Base-by-base conservation (phyloP, 2,329 filamentous ascomycete species). In the Phialemoniopsis sp. region DNA sequence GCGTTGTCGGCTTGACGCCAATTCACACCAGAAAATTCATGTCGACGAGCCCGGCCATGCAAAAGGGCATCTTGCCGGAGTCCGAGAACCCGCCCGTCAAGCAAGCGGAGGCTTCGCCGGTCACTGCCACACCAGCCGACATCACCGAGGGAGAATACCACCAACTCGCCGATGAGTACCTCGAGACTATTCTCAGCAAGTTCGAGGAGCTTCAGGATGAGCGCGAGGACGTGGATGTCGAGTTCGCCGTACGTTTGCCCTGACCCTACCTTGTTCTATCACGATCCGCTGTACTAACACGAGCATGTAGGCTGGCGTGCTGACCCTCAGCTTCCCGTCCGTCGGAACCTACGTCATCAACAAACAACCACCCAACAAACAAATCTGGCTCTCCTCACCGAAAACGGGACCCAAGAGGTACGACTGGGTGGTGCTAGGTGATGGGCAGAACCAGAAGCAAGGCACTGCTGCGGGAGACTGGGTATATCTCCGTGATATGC, bases 281-380 rank as follows among this genome's bases (percentile, higher is more conserved):
- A 17, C 12, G 14, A 5, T 38, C 28, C 37, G 32, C 8, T 15
- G 36, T 32, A 34, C 34, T 44, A 44, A 51, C 45, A 39, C 31
- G 21, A 10, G 6, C 34, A 32, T 41, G 31, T 31, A 96, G 90
- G 78, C 88, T 39, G 91, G 93, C 40, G 89, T 97, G 40, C 74
- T 97, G 51, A 89, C 82, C 46, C 72, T 97, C 54, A 73, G 68
- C 7, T 79, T 87, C 51, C 78, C 80, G 2, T 68, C 73, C 12
- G 70, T 80, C 37, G 89, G 90, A 46, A 91, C 80, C 21, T 98
- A 94, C 59, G 87, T 98, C 44, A 77, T 98, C 67, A 98, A 98
- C 78, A 98, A 98, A 66, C 93, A 98, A 63, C 93, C 93, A 0
- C 89, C 91, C 15, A 97, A 96, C 73, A 93, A 89, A 72, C 93